phyloP scores from a whole-genome alignment of 805 yeast species.

The Zygosaccharomyces bailii region DNA sequence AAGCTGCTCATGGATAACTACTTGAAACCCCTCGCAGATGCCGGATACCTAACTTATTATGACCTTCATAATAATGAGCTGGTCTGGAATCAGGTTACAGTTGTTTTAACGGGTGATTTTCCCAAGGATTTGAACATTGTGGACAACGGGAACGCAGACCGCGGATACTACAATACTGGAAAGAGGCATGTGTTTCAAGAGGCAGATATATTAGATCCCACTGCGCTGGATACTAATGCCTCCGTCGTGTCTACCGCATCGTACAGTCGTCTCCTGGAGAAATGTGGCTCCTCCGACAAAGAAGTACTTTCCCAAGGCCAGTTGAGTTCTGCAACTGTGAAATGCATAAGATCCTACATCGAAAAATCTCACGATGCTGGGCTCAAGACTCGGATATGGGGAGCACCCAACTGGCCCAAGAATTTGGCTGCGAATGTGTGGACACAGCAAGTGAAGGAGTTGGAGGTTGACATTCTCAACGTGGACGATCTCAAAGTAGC shows the following conservation, averaged over 20 bases:
- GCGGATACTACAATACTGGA: slow-evolving; percentile 22
- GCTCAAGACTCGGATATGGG: slow-evolving; percentile 65
- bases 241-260: slow-evolving; percentile 45
- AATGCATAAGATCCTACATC: slow-evolving; percentile 30
- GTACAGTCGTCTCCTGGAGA: slow-evolving; percentile 26
- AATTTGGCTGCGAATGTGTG: slow-evolving; percentile 45
- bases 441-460: slow-evolving; percentile 41
- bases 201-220: slow-evolving; percentile 36
- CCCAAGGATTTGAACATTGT: slow-evolving; percentile 37
- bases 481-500: slow-evolving; percentile 51
- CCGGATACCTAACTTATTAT: slow-evolving; percentile 49
- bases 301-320: slow-evolving; percentile 12
- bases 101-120: slow-evolving; percentile 63
- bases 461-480: slow-evolving; percentile 57
- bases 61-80: slow-evolving; percentile 37
- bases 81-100: slow-evolving; percentile 53
- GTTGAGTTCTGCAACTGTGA: slow-evolving; percentile 14
- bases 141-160: slow-evolving; percentile 11
- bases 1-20: slow-evolving; percentile 40
- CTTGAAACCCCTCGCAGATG: slow-evolving; percentile 46
- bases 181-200: slow-evolving; percentile 43
- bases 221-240: slow-evolving; percentile 9
- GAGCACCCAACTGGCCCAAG: slow-evolving; percentile 65
- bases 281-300: slow-evolving; percentile 16
- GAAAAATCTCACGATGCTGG: slow-evolving; percentile 47